Base-by-base conservation (phyloP, 345 rosid genomes). In the Bruguiera parviflora region DNA sequence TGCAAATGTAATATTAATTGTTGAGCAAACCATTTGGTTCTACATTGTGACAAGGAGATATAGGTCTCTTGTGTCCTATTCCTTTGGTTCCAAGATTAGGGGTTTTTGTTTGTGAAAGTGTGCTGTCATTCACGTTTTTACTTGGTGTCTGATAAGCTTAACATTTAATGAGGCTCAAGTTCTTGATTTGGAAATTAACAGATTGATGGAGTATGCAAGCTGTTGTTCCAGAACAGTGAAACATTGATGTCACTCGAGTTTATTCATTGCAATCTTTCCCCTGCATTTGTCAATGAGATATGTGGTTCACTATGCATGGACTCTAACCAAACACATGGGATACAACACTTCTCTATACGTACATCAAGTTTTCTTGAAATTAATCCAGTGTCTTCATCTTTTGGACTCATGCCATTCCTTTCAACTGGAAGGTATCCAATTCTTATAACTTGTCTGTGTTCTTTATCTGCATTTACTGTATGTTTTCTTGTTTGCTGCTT, bases 171-270 rank as follows among this genome's bases (percentile, higher is more conserved):
- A 67, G 49, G 46, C 70, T 66, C 49, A 43, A 43, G 33, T n/a
- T 56, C 51, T 67, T 71, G 39, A 51, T 80, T 65, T 46, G 59
- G 59, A 31, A 57, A 79, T 69, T 71, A 46, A 55, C 87, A 91
- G 98, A 90, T 87, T 72, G 82, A 80, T 66, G 89, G 86, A 58
- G 81, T 88, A 74, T 85, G 90, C 86, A 77, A 84, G 64, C 86
- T 94, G 75, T 77, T 92, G 80, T 68, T 70, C 66, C 90, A 92
- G 81, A 89, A 85, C 71, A 60, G 64, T 62, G 81, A 83, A 74
- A 85, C 96, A 20, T 80, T 94, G 72, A 85, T 63, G 56, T 88
- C 97, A 52, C 80, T 92, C 37, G 88, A 92, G 78, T 81, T 91
- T 67, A 64, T 75, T 72, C 95, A 92, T 84, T 89, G 97, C 85